Evolutionary conservation across 208 protist species (phyloP).

Genomic region (Wallacemonas sp.): DNA sequence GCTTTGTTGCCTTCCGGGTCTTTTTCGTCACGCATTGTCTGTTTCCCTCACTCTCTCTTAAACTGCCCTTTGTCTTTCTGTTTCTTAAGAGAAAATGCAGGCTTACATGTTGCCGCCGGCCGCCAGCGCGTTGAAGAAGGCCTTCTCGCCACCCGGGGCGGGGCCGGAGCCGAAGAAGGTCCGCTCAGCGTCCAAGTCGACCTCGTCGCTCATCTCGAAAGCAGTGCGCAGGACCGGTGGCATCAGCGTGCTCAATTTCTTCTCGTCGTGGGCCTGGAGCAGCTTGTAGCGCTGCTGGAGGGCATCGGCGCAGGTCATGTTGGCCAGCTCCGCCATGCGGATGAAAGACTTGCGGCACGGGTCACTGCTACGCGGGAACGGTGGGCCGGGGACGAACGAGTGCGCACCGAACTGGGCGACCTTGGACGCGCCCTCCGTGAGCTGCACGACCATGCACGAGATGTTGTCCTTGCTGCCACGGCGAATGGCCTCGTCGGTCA

Average conservation of each 20-base stretch:
- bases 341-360: constrained; percentile 65
- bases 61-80: no score
- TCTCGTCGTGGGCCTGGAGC: constrained; percentile 65
- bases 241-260: constrained; percentile 43
- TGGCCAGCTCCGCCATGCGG: constrained; percentile 69
- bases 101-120: constrained; percentile 26
- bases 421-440: constrained; percentile 63
- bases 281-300: constrained; percentile 73
- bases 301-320: constrained; percentile 49
- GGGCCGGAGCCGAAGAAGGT: constrained; percentile 82
- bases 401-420: constrained; percentile 46
- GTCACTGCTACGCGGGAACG: constrained; percentile 76
- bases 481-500: constrained; percentile 89
- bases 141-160: constrained; percentile 78
- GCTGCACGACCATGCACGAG: constrained; percentile 81
- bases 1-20: not conserved
- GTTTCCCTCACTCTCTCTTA: not conserved
- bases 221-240: constrained; percentile 77
- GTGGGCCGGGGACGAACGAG: constrained; percentile 78
- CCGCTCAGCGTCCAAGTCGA: constrained; percentile 82
- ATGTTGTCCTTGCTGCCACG: constrained; percentile 93
- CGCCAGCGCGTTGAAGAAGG: constrained; percentile 76
- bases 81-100: not conserved
- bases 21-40: not conserved
- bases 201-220: constrained; percentile 89